A percentile compares a stretch with the other conserved stretches of the same genome.
phyloP scores from a whole-genome alignment of 1,284 basidiomycete species.

The Kalmanozyma brasiliensis region DNA sequence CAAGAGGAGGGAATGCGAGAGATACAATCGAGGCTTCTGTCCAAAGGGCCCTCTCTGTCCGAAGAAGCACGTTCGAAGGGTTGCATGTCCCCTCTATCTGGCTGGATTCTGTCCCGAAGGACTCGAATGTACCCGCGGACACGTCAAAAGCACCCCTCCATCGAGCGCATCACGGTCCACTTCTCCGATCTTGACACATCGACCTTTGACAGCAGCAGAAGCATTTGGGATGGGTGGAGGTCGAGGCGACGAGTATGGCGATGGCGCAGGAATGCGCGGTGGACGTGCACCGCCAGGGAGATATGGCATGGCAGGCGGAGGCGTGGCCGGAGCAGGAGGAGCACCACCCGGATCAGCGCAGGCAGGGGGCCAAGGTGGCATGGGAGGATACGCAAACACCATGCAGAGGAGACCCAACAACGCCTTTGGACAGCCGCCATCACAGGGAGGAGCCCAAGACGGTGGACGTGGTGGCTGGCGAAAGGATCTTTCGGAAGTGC shows the following conservation, averaged over 20 bases:
- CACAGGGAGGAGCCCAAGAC: slow-evolving; percentile 14
- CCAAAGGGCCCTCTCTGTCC: slow-evolving; percentile 79
- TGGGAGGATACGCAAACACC: slow-evolving; percentile 9
- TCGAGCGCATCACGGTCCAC: slow-evolving; percentile 59
- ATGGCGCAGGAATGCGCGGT: slow-evolving; percentile 23
- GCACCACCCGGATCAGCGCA: slow-evolving; percentile 4
- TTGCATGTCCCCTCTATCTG: slow-evolving; percentile 89
- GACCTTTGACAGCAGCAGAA: slow-evolving; percentile 61
- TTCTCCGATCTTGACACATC: slow-evolving; percentile 63
- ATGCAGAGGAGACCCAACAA: slow-evolving; percentile 21
- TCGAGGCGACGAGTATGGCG: slow-evolving; percentile 23
- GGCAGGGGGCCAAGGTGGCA: neutral
- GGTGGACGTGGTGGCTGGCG: slow-evolving; percentile 37
- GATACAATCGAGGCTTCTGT: slow-evolving; percentile 96
- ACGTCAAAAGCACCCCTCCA: slow-evolving; percentile 70
- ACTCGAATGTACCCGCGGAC: slow-evolving; percentile 86
- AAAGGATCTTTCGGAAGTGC: slow-evolving; percentile 58
- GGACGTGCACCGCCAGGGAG: slow-evolving; percentile 27
- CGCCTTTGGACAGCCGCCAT: slow-evolving; percentile 7
- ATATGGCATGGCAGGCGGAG: slow-evolving; percentile 25
- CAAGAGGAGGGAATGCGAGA: slow-evolving; percentile 83
- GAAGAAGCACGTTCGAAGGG: slow-evolving; percentile 89
- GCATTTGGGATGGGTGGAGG: slow-evolving; percentile 54
- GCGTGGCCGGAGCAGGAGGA: slow-evolving; percentile 7
- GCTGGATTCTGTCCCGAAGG: slow-evolving; percentile 97